Evolutionary conservation across 805 yeast genomes (phyloP).

Genomic region (Candida andamanensis): DNA sequence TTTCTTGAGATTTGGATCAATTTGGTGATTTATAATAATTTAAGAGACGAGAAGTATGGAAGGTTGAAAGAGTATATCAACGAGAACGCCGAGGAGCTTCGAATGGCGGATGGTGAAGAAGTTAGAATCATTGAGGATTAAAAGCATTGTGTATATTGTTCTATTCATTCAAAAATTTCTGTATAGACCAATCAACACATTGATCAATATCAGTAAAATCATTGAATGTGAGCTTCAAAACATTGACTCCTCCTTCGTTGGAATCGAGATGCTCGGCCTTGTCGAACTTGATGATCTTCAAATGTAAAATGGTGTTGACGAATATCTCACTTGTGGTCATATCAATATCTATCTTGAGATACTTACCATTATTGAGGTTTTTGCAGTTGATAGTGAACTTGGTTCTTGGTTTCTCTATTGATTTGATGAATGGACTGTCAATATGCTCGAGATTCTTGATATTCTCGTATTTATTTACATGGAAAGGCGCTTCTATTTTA

Average conservation of each 20-base stretch:
- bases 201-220: constrained; percentile 51
- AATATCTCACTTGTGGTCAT: constrained; percentile 38
- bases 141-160: not conserved
- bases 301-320: constrained; percentile 32
- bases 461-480: constrained; percentile 22
- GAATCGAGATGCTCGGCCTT: constrained; percentile 18
- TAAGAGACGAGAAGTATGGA: constrained; percentile 59
- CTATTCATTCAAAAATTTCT: constrained; percentile 18
- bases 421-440: constrained; percentile 33
- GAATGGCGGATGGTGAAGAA: constrained; percentile 23
- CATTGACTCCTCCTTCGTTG: constrained; percentile 29
- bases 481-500: constrained; percentile 4
- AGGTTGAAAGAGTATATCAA: constrained; percentile 40
- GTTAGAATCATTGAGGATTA: constrained; percentile 26
- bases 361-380: constrained; percentile 12
- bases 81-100: constrained; percentile 33
- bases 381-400: constrained; percentile 20
- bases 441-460: constrained; percentile 11
- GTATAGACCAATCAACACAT: constrained; percentile 51
- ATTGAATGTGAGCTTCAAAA: constrained; percentile 44
- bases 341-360: constrained; percentile 23
- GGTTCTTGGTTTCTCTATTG: constrained; percentile 35
- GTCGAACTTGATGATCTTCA: constrained; percentile 29
- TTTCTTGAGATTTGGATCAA: constrained; percentile 70
- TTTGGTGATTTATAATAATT: constrained; percentile 53